A percentile compares a stretch with the other conserved stretches of the same genome.
phyloP scores from a whole-genome alignment of 345 rosid genomes.

The Alliaria petiolata region DNA sequence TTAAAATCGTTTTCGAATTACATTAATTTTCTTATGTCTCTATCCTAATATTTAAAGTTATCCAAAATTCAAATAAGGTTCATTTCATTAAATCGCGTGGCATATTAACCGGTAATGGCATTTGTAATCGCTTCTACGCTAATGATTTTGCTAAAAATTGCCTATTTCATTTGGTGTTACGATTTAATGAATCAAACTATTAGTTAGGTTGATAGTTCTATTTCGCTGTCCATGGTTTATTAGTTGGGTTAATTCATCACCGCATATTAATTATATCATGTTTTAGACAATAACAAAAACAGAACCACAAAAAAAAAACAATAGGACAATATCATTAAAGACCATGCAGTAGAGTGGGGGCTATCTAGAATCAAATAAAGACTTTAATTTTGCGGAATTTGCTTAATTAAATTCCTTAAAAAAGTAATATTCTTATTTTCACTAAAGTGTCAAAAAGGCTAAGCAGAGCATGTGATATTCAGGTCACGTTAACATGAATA shows the following conservation, averaged over 20 bases:
- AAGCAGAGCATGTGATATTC: constrained; percentile 33
- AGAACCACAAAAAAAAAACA: too few relatives aligned
- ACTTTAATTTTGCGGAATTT: neutral
- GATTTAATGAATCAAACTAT: neutral
- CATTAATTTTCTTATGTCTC: too few relatives aligned
- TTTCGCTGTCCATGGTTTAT: constrained; percentile 2
- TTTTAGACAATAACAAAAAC: constrained; percentile 1
- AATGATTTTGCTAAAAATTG: neutral
- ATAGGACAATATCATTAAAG: constrained; percentile 25
- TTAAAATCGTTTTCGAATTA: too few relatives aligned
- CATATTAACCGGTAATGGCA: too few relatives aligned
- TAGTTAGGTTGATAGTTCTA: constrained; percentile 3
- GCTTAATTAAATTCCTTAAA: neutral
- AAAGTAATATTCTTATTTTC: neutral
- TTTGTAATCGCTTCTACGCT: too few relatives aligned
- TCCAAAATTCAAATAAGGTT: too few relatives aligned
- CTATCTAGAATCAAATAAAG: constrained; percentile 21
- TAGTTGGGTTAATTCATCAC: neutral
- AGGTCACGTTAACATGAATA: constrained; percentile 29
- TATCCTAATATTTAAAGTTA: too few relatives aligned
- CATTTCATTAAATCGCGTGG: too few relatives aligned
- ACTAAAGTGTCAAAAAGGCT: constrained; percentile 16
- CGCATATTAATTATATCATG: constrained; percentile 8
- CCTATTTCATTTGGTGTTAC: neutral
- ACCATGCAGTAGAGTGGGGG: constrained; percentile 23